Percentiles rank a stretch among this genome's conserved stretches.
Evolutionary conservation across 192 early-diverging fungal genomes (phyloP).

Genomic region (Backusella westeae): DNA sequence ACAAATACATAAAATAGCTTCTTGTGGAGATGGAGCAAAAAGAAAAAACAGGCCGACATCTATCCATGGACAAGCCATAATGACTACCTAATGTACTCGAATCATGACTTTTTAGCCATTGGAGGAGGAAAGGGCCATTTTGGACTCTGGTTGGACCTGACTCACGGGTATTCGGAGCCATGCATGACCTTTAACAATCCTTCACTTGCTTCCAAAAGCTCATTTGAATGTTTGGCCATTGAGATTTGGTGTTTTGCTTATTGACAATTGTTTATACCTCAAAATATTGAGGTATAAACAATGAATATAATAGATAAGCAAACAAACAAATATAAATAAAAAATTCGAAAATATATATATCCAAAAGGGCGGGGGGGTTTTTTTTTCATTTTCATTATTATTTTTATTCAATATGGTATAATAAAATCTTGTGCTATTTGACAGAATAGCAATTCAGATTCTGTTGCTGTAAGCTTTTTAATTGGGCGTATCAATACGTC

Average conservation of each 20-base stretch:
- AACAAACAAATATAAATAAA: neutral
- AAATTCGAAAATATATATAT: neutral
- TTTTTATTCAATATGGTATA: neutral
- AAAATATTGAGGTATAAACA: neutral
- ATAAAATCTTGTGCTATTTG: neutral
- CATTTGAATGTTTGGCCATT: constrained; percentile 16
- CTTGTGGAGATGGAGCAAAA: constrained; percentile 56
- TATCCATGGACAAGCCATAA: constrained; percentile 75
- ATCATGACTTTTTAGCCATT: constrained; percentile 69
- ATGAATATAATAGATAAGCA: neutral
- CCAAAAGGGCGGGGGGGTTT: neutral
- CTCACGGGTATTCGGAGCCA: constrained; percentile 61
- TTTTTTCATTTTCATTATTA: neutral
- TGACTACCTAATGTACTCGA: constrained; percentile 71
- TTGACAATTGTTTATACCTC: constrained; percentile 4
- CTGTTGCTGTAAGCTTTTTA: neutral
- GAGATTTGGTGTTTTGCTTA: constrained; percentile 21
- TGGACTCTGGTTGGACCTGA: constrained; percentile 75
- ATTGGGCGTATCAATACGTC: neutral
- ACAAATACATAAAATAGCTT: constrained; percentile 47
- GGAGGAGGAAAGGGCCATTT: constrained; percentile 75
- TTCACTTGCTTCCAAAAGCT: neutral
- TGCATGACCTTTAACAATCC: constrained; percentile 18
- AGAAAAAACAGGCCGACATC: constrained; percentile 36
- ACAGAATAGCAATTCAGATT: neutral